Evolutionary conservation across 2,329 filamentous ascomycete genomes (phyloP), one percentile per base, ranked within the genome.

Genomic region (Xylariaceae sp.): DNA sequence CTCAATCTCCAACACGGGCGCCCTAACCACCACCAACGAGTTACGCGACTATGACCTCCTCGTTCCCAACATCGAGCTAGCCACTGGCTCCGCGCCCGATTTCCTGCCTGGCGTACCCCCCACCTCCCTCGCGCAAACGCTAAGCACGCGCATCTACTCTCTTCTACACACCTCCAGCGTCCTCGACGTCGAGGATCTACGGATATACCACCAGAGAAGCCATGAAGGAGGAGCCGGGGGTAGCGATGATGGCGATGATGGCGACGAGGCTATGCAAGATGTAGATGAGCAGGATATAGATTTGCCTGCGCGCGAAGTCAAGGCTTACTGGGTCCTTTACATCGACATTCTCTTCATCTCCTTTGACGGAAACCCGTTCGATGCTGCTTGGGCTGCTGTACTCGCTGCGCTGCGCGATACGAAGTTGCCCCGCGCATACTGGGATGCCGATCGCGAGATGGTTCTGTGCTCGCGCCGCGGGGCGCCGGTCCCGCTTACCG

Each of bases 281-380:
- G 68, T 68, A n/a, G 60, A 62, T 4, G 62, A 58, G 26, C 40
- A 45, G 3, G 60, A 67, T 9, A 55, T 59, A 8, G 66, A 66
- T 4, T 60, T 61, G 0, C 61, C 61, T 1, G 63, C 64, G 26
- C 70, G 70, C 37, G 68, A 72, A 55, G 72, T 92, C 8, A 92
- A 88, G 68, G 94, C 87, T 0, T 97, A 95, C 71, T 99, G 92
- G 94, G 86, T 89, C 7, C 82, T 99, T 26, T 96, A 96, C 71
- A 88, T 99, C 61, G 92, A 97, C 68, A 79, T 96, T n/a, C 81
- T 96, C 67, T 94, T 96, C 73, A 86, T 99, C 62, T 95, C 89
- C 0, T 84, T 96, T 48, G 91, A 96, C 60, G 92, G 92, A 4
- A 95, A 94, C 65, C 83, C 90, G 1, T 91, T 97, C 61, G 92